Base-by-base conservation (phyloP, 768 basidiomycete genomes). In the Inosperma sp. region DNA sequence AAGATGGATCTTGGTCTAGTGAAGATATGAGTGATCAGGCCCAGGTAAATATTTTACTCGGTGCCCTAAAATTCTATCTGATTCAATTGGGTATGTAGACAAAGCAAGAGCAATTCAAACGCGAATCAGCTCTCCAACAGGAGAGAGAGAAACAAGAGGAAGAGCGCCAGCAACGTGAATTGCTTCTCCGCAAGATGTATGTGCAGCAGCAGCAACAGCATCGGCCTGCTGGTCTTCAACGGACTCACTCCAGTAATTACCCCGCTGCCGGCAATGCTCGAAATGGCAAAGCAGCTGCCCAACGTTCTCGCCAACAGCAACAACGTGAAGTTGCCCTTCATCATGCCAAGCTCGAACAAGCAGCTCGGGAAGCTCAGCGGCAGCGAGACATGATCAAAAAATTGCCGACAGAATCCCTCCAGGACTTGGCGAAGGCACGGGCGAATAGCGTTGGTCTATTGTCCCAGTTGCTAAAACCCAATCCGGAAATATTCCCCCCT, bases 381-480 rank as follows among this genome's bases (percentile, higher is more conserved):
- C 78, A 84, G 56, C 76, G 78, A 23, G 85, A 91, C 12, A 72
- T 91, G 72, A 85, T 87, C 59, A 75, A 78, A 54, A 89, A 90
- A 67, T 73, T 83, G 12, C 86, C 86, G 1, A 75, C 78, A 45
- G 68, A 77, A 23, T 84, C 81, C 26, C 86, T 85, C 61, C 81
- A 81, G 76, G 63, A 81, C 64, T 60, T 81, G 1, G 60, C 59
- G n/a, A 54, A 59, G 19, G 62, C 63, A 36, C 61, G 71, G 16
- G 67, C 72, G 51, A 55, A 59, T 49, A 74, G 74, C 34, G 69
- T 69, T 0, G 88, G 87, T 3, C 65, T 86, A 35, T 68, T 89
- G 48, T 79, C 79, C 22, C 80, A 80, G 63, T 67, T 91, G 35
- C 74, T 91, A 73, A 83, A 89, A 55, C 88, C 88, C 1, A 78